Evolutionary conservation across 768 basidiomycete species (phyloP), one percentile per base, ranked within the genome.

Genomic region (Cystobasidium tubakii): DNA sequence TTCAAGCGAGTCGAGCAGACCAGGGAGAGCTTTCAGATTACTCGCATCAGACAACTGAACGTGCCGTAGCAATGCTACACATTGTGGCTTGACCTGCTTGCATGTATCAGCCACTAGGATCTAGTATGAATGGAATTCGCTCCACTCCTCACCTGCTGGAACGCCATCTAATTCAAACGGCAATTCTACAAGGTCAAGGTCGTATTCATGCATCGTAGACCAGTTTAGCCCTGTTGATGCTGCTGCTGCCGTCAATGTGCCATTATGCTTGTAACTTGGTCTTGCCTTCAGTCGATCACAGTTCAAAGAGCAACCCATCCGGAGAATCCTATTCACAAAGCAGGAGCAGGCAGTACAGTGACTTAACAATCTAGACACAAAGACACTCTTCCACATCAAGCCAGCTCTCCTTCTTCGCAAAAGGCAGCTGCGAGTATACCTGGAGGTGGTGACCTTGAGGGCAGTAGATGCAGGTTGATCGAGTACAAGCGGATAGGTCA

Each of bases 11-110:
- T 34, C 10, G 9, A 71, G 36, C 23, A 71, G 53, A 15, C 33
- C 53, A 31, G 69, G 69, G 4, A 71, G 55, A 23, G 15, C 69
- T 29, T 44, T 2, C 19, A 71, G 10, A 55, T 60, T 71, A 4
- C 36, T 27, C 25, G 54, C 3, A n/a, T 71, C 54, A 6, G 29
- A 23, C 25, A 71, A 54, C 33, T 36, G 33, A 54, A 71, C 54
- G 29, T 71, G 69, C 54, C 39, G 69, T 21, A 71, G 69, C 33
- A 71, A 71, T 29, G 69, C 69, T 21, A 71, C 55, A 39, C 69
- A 71, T 21, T 71, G 69, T 46, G 69, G 69, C 69, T 71, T 71
- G 53, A 71, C 55, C 69, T 71, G 54, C 4, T 39, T 27, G 42
- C 25, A 23, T 36, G n/a, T 7, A 36, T 46, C 66, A 67, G 66